Conservation (phyloP, 1,284 basidiomycete species). For the Trametes versicolor region DNA sequence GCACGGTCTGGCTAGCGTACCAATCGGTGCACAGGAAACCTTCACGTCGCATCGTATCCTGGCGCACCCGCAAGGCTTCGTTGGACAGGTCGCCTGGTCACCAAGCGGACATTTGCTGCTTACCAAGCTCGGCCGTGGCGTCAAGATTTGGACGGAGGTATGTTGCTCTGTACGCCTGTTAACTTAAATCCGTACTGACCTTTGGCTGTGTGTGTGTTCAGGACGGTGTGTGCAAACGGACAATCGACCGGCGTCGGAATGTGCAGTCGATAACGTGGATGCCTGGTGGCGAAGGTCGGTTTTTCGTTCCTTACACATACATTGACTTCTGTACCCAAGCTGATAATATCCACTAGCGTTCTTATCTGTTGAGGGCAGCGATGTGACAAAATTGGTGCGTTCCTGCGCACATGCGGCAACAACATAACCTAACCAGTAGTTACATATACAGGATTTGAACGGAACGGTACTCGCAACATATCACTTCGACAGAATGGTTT, state of each 20-base stretch:
- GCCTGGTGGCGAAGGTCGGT: slow-evolving; percentile 68
- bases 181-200: too few species aligned
- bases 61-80: slow-evolving; percentile 78
- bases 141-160: slow-evolving; percentile 83
- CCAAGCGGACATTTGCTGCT: slow-evolving; percentile 69
- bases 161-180: slow-evolving; percentile 31
- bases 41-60: slow-evolving; percentile 70
- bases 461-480: slow-evolving; percentile 66
- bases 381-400: slow-evolving; percentile 59
- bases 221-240: slow-evolving; percentile 78
- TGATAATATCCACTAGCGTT: slow-evolving; percentile 50
- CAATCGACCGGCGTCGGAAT: slow-evolving; percentile 67
- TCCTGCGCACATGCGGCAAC: not conserved
- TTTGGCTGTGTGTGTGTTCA: slow-evolving; percentile 38
- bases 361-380: slow-evolving; percentile 64
- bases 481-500: slow-evolving; percentile 69
- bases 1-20: slow-evolving; percentile 10
- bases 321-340: not conserved
- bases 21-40: slow-evolving; percentile 53
- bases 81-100: slow-evolving; percentile 85
- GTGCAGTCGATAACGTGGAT: slow-evolving; percentile 81
- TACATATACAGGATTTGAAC: slow-evolving; percentile 55
- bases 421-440: not conserved
- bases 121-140: slow-evolving; percentile 73
- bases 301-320: too few species aligned